These are phyloP conservation scores for Corinectria fuckeliana DNA, from an alignment of 2,329 filamentous ascomycete genomes.

Conservation along the genomic window DNA sequence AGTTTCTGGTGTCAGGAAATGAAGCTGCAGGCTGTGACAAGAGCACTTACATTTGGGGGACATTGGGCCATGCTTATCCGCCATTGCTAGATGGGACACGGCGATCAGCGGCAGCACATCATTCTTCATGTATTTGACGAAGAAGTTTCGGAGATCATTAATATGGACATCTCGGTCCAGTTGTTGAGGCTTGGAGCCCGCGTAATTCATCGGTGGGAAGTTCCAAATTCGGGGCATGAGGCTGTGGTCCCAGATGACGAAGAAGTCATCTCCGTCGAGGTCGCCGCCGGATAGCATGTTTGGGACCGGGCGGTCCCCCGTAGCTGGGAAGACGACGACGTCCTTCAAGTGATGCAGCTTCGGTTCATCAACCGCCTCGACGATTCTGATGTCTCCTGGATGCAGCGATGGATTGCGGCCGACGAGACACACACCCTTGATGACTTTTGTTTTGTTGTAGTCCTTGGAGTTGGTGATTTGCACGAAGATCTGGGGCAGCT, in stretches of 20 bases:
- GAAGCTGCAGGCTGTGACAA: neutral
- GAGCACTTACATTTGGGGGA: conserved; percentile 67
- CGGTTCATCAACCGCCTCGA: conserved; percentile 79
- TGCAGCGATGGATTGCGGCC: conserved; percentile 94
- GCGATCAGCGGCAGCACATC: conserved; percentile 83
- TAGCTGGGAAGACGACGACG: conserved; percentile 86
- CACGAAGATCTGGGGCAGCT: conserved; percentile 86
- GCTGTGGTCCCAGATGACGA: conserved; percentile 86
- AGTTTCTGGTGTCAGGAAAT: neutral
- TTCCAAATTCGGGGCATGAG: conserved; percentile 77
- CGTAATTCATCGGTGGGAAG: conserved; percentile 78
- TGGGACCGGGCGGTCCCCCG: conserved; percentile 81
- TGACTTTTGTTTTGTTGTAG: conserved; percentile 63
- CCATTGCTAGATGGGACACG: conserved; percentile 77
- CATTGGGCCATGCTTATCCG: conserved; percentile 74
- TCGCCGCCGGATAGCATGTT: conserved; percentile 98
- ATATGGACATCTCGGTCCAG: conserved; percentile 70
- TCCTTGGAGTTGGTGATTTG: conserved; percentile 71
- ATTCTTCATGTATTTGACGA: conserved; percentile 92
- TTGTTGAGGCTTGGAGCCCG: conserved; percentile 60
- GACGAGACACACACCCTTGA: conserved; percentile 80
- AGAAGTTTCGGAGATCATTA: conserved; percentile 81
- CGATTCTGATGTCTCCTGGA: conserved; percentile 88
- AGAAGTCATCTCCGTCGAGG: conserved; percentile 93
- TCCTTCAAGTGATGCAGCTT: conserved; percentile 79